phyloP scores from a whole-genome alignment of 352 stramenopile species.

The Phytophthora sojae region DNA sequence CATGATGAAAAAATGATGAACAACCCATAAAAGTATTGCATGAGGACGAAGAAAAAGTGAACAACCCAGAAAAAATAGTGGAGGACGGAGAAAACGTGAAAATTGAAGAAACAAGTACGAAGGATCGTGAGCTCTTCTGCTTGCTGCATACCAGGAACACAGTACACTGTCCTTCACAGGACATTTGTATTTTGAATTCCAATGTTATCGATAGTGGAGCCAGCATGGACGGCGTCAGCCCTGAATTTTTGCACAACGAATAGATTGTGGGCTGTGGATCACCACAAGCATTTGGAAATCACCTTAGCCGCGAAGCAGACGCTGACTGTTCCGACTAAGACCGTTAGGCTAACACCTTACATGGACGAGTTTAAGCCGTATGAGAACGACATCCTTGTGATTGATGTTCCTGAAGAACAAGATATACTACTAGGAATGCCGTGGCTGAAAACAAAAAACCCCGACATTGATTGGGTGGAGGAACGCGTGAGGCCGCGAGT shows the following conservation, averaged over 20 bases:
- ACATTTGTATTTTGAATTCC: constrained; percentile 19
- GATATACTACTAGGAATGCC: constrained; percentile 23
- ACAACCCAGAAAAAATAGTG: neutral
- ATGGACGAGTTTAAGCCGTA: constrained; percentile 18
- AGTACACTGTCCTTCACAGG: constrained; percentile 3
- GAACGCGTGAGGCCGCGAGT: neutral
- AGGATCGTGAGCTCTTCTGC: constrained; percentile 2
- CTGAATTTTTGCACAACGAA: constrained; percentile 9
- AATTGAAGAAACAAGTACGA: neutral
- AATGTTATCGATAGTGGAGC: constrained; percentile 29
- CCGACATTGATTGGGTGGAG: constrained; percentile 25
- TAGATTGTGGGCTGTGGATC: constrained; percentile 10
- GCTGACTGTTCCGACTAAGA: constrained; percentile 7
- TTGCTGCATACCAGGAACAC: constrained; percentile 17
- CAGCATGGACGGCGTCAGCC: constrained; percentile 20
- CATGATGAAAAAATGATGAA: no score
- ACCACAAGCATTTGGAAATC: constrained; percentile 11
- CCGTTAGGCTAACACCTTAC: constrained; percentile 7
- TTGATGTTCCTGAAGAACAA: constrained; percentile 13
- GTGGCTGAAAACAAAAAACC: constrained; percentile 12
- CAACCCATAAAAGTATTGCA: no score
- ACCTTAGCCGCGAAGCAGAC: constrained; percentile 12
- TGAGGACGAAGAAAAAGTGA: no score
- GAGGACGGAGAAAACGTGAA: constrained; percentile 4
- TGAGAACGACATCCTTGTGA: constrained; percentile 15